Evolutionary conservation across 2,329 filamentous ascomycete species (phyloP).

Genomic region (Trichoderma harzianum): DNA sequence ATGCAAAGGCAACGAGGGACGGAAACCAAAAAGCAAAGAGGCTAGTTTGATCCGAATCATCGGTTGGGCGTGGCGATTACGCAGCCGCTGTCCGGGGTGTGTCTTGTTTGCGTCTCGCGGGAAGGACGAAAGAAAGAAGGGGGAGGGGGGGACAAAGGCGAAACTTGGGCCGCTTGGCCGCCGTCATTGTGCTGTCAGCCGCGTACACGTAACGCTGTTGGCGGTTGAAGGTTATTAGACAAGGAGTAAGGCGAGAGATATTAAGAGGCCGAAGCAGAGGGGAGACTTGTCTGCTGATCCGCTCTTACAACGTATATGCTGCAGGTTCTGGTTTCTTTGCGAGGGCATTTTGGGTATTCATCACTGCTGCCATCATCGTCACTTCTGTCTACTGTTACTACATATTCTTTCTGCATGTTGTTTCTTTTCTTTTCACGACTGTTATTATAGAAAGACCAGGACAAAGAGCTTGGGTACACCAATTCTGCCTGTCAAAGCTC

Average conservation of each 20-base stretch:
- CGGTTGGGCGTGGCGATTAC: constrained; percentile 4
- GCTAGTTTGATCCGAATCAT: neutral
- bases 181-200: constrained; percentile 12
- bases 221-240: neutral
- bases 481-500: neutral
- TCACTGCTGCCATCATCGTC: neutral
- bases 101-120: neutral
- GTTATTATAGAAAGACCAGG: neutral
- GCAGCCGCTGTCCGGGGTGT: neutral
- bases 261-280: neutral
- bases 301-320: neutral
- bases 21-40: neutral
- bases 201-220: constrained; percentile 1
- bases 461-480: neutral
- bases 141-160: neutral
- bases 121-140: neutral
- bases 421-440: neutral
- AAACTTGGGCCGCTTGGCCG: constrained; percentile 1
- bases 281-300: neutral
- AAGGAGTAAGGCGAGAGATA: neutral
- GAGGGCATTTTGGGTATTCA: neutral
- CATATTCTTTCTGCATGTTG: neutral
- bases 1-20: neutral
- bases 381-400: neutral
- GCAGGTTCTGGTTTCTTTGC: neutral